A percentile compares a stretch with the other conserved stretches of the same genome.
Evolutionary conservation across 2,329 filamentous ascomycete species (phyloP).

Genomic region (Aspergillus clavatus): DNA sequence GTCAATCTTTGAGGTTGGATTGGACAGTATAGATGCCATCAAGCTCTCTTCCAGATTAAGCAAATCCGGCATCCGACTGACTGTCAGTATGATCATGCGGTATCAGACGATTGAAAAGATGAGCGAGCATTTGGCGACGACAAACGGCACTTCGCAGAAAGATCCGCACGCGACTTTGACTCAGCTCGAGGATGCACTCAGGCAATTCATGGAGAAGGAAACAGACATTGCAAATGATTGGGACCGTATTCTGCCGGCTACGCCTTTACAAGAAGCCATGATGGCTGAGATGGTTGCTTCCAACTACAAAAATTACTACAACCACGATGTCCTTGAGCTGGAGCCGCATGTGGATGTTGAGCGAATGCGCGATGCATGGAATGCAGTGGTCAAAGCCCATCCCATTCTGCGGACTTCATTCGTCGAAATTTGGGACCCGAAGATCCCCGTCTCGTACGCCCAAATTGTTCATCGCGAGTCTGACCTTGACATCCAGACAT

Average conservation of each 20-base stretch:
- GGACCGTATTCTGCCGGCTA: constrained; percentile 65
- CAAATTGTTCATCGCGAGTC: constrained; percentile 46
- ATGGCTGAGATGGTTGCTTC: constrained; percentile 75
- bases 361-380: constrained; percentile 59
- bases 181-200: constrained; percentile 31
- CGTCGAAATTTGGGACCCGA: constrained; percentile 57
- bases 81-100: constrained; percentile 74
- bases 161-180: constrained; percentile 14
- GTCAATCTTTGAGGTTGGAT: constrained; percentile 73
- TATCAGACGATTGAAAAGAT: constrained; percentile 64
- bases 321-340: constrained; percentile 71
- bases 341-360: constrained; percentile 49
- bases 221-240: constrained; percentile 36
- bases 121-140: constrained; percentile 22
- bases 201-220: constrained; percentile 29
- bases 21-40: constrained; percentile 90
- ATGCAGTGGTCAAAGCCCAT: constrained; percentile 52
- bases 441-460: constrained; percentile 52
- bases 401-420: constrained; percentile 76
- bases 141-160: constrained; percentile 22
- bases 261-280: constrained; percentile 83
- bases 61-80: constrained; percentile 54
- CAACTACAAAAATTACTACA: constrained; percentile 72
- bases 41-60: constrained; percentile 72
- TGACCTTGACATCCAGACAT: constrained; percentile 32